These are phyloP conservation scores for Epichloe glyceriae DNA, from an alignment of 2,329 filamentous ascomycete species.

Conservation along the genomic window DNA sequence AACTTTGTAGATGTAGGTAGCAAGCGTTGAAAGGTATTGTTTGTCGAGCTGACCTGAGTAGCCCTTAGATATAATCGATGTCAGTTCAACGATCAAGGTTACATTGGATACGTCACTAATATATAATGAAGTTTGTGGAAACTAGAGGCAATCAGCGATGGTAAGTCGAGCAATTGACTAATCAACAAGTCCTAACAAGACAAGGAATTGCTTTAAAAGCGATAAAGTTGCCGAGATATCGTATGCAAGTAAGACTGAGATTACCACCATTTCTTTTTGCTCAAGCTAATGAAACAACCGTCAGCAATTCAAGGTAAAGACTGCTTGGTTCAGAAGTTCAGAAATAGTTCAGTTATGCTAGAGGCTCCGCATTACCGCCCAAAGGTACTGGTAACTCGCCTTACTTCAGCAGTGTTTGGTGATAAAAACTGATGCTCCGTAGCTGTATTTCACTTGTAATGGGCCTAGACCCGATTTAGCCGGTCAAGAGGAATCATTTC, in stretches of 20 bases:
- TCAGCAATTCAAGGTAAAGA: constrained; percentile 83
- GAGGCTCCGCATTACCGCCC: constrained; percentile 72
- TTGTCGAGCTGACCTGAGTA: constrained; percentile 28
- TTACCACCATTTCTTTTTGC: not conserved
- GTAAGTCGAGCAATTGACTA: constrained; percentile 23
- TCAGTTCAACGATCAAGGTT: constrained; percentile 23
- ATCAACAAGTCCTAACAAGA: constrained; percentile 1
- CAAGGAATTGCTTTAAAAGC: constrained; percentile 67
- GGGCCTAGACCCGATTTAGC: constrained; percentile 36
- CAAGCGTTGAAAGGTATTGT: not conserved
- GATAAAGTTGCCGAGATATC: constrained; percentile 83
- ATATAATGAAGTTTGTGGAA: constrained; percentile 47
- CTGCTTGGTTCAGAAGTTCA: constrained; percentile 85
- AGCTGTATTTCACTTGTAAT: constrained; percentile 42
- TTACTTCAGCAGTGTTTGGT: not conserved
- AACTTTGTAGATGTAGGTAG: constrained; percentile 70
- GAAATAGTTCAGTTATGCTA: constrained; percentile 92
- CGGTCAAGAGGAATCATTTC: constrained; percentile 64
- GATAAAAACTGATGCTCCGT: not conserved
- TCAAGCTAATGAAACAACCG: not conserved
- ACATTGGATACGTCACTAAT: constrained; percentile 9
- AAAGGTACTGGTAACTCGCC: constrained; percentile 43
- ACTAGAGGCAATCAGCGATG: constrained; percentile 59
- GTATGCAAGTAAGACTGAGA: constrained; percentile 63
- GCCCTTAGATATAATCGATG: constrained; percentile 61